Evolutionary conservation across 768 basidiomycete species (phyloP), one percentile per base, ranked within the genome.

Genomic region (Phanerochaete sordida): DNA sequence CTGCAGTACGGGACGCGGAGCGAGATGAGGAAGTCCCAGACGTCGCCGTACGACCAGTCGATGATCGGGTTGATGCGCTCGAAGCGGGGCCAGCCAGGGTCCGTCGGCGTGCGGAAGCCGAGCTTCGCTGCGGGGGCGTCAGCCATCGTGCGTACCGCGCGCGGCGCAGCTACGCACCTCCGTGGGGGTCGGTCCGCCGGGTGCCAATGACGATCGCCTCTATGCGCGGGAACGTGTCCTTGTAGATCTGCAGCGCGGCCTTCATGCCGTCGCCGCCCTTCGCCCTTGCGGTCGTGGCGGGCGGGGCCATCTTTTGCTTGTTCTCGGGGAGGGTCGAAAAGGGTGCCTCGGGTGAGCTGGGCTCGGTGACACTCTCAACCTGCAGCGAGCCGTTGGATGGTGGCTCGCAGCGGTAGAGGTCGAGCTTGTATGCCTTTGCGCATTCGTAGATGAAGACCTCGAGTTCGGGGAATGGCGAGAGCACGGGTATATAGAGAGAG

Each of bases 21-120:
- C 53, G 76, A 74, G 19, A 85, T 80, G 46, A 99, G 77, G 75
- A 95, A 99, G 2, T 76, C 75, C 97, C 97, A 99, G 4, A 99
- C 85, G 63, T 95, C 86, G 11, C 74, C 70, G 73, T 99, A 99
- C 0, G 85, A 80, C 97, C 97, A 99, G 70, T 98, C 88, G 59
- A 99, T 91, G 66, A 99, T 90, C 0, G 97, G 97, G 69, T 98
- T 95, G 21, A 98, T 84, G 21, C 97, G 86, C 70, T 93, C 88
- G 65, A 94, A 94, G 4, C 70, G 66, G 7, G 97, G 96, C 97
- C 97, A 99, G 57, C 81, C 88, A 0, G 84, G 76, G 73, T 99
- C 97, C 4, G 95, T 97, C 72, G 84, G 88, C 63, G 86, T 88
- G 57, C 83, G 81, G 66, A 85, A 82, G 0, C 84, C 80, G 58